Percentiles rank a stretch among this genome's conserved stretches.
Conservation (phyloP, 2,329 filamentous ascomycete species). For the Phialemonium atrogriseum region DNA sequence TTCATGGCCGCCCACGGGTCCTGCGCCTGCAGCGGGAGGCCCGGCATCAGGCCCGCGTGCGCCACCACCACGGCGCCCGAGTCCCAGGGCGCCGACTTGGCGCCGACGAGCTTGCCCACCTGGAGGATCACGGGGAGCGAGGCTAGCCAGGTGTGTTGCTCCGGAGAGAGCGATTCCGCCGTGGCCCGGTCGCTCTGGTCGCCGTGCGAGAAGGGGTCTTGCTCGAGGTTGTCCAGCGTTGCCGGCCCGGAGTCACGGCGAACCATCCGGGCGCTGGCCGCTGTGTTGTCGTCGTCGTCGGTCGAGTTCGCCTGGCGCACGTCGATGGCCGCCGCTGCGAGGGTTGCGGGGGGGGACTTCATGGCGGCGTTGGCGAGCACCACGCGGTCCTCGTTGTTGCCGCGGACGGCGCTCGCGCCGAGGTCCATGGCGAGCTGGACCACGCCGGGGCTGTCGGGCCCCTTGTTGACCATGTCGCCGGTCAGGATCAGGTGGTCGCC, state of each 20-base stretch:
- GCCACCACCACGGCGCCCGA: slow-evolving; percentile 58
- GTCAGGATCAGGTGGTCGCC: slow-evolving; percentile 68
- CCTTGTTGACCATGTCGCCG: slow-evolving; percentile 79
- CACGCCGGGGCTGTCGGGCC: slow-evolving; percentile 73
- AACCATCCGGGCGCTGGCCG: too few species aligned
- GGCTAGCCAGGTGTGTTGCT: slow-evolving; percentile 62
- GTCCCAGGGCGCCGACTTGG: slow-evolving; percentile 22
- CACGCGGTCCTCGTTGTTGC: slow-evolving; percentile 86
- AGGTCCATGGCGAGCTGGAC: slow-evolving; percentile 66
- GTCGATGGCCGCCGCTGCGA: not conserved
- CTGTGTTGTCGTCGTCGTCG: slow-evolving; percentile 6
- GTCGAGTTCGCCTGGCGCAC: slow-evolving; percentile 1
- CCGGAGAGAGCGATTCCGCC: slow-evolving; percentile 40
- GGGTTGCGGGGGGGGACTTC: too few species aligned
- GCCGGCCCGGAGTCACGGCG: too few species aligned
- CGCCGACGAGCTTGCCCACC: slow-evolving; percentile 51
- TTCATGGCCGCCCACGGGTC: slow-evolving; percentile 83
- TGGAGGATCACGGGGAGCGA: slow-evolving; percentile 70
- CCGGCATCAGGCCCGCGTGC: slow-evolving; percentile 79
- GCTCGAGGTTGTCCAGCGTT: too few species aligned
- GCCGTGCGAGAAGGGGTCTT: too few species aligned
- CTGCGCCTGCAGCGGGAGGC: slow-evolving; percentile 58
- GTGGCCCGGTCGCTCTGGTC: slow-evolving; percentile 46
- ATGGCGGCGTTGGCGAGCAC: slow-evolving; percentile 52
- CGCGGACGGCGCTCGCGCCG: slow-evolving; percentile 73